Conservation (phyloP, 441 rosid genomes). For the Bruguiera hainesii region DNA sequence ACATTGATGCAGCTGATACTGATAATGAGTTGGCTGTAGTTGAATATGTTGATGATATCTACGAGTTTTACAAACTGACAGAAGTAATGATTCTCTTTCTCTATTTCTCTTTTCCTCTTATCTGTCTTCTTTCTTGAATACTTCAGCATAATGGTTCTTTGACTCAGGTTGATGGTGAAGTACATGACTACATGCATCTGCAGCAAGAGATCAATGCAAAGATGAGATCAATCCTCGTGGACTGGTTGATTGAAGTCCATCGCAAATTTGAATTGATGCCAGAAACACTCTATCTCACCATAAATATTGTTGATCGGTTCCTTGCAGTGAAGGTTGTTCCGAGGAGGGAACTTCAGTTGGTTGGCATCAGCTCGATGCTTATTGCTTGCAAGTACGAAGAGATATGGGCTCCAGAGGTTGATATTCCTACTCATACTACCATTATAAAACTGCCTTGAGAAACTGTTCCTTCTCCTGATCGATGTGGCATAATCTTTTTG, state of each 20-base stretch:
- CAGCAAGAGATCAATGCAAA: slow-evolving; percentile 73
- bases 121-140: background rate
- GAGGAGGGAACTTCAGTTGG: slow-evolving; percentile 69
- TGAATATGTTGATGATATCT: slow-evolving; percentile 87
- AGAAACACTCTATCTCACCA: slow-evolving; percentile 74
- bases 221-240: slow-evolving; percentile 82
- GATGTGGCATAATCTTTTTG: background rate
- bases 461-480: no score
- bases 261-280: slow-evolving; percentile 70
- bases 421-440: background rate
- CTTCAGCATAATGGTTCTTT: background rate
- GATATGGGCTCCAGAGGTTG: slow-evolving; percentile 87
- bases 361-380: slow-evolving; percentile 79
- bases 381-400: slow-evolving; percentile 89
- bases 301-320: slow-evolving; percentile 74
- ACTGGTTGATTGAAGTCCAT: slow-evolving; percentile 88
- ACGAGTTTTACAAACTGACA: slow-evolving; percentile 67
- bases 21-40: slow-evolving; percentile 69
- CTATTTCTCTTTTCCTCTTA: background rate
- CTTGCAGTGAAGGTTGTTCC: slow-evolving; percentile 54
- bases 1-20: slow-evolving; percentile 68
- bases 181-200: slow-evolving; percentile 54
- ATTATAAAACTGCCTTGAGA: background rate
- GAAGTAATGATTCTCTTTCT: slow-evolving; percentile 40
- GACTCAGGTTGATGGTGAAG: slow-evolving; percentile 57